Evolutionary conservation across 257 asterid species (phyloP).

Genomic region (Solanum commersonii): DNA sequence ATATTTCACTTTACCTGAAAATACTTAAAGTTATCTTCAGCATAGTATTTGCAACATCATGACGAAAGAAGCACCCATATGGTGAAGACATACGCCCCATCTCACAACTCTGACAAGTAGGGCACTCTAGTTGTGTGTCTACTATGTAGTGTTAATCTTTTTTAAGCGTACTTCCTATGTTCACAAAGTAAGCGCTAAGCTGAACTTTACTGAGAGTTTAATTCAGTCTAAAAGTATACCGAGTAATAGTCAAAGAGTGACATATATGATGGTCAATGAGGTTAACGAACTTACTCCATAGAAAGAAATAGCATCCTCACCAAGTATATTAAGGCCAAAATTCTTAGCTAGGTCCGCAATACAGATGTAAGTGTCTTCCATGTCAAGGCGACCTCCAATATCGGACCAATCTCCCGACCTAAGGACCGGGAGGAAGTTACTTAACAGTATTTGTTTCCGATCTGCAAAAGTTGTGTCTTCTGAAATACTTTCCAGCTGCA

Average conservation of each 20-base stretch:
- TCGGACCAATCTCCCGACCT: slow-evolving; percentile 86
- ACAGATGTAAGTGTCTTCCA: slow-evolving; percentile 93
- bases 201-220: background rate
- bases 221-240: background rate
- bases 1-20: background rate
- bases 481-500: slow-evolving; percentile 71
- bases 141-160: background rate
- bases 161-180: background rate
- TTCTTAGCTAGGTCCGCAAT: slow-evolving; percentile 61
- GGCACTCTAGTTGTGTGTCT: background rate
- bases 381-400: slow-evolving; percentile 57
- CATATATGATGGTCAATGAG: slow-evolving; percentile 4
- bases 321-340: slow-evolving; percentile 36
- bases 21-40: background rate
- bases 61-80: background rate
- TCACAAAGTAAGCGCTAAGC: background rate
- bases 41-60: background rate
- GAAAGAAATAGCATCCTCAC: slow-evolving; percentile 72
- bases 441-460: slow-evolving; percentile 13
- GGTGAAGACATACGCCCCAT: background rate
- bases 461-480: slow-evolving; percentile 47
- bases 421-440: slow-evolving; percentile 51
- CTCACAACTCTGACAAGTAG: background rate
- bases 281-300: slow-evolving; percentile 77
- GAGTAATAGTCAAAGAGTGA: background rate